Base-by-base conservation (phyloP, 2,329 filamentous ascomycete genomes). In the Colletotrichum agaves region DNA sequence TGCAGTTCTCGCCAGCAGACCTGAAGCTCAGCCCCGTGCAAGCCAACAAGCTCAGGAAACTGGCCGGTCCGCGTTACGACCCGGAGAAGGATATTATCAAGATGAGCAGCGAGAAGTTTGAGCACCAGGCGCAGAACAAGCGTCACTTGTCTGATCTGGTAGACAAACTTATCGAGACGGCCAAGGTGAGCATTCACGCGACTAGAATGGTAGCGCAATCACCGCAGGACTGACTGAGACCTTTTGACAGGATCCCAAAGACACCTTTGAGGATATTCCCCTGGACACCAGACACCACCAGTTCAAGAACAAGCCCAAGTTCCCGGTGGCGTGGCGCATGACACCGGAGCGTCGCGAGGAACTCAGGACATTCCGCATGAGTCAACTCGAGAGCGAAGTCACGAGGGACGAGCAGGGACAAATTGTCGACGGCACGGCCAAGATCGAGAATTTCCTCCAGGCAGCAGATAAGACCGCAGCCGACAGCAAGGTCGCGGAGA, bases 101-200 rank as follows among this genome's bases (percentile, higher is more conserved):
- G 81, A 97, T 99, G 87, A 94, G 92, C 76, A 93, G 92, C 81
- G 96, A 98, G 79, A 90, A 90, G 76, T 97, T 92, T 78, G 89
- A 93, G 76, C 92, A 94, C 62, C 91, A 93, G 76, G 93, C 94
- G 17, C 94, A 98, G 83, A 99, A 99, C 84, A 99, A 98, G 85
- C 90, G 93, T n/a, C 96, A 96, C 78, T 85, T 99, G 21, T 91
- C 89, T 60, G 93, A 97, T 74, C 80, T 93, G 55, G 87, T 98
- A 56, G 84, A 91, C 70, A 87, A 85, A 56, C 82, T 99, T 71
- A 81, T 99, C 67, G 83, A 82, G 6, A 90, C 93, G 76, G 93
- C 94, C 66, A 92, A 90, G 82, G 87, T 87, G 79, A 50, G 78
- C 35, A 35, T 7, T 12, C 12, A 12, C 23, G 6, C 52, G 13